Evolutionary conservation across 768 basidiomycete genomes (phyloP).

Genomic region (Xanthoconium stramineum): DNA sequence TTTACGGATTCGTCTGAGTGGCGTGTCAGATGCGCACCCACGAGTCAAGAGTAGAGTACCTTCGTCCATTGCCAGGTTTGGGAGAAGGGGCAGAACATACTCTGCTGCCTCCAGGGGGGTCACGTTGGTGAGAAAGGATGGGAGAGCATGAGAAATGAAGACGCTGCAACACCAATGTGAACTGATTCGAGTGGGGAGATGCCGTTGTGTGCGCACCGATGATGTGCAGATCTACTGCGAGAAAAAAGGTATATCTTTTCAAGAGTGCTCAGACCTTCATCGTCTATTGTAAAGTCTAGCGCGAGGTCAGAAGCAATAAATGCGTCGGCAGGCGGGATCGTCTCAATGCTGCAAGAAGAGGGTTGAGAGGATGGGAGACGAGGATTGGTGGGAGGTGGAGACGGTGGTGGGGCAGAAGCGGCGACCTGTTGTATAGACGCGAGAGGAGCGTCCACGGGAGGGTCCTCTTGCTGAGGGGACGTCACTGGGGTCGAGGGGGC

Average conservation of each 20-base stretch:
- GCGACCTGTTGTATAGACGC: constrained; percentile 18
- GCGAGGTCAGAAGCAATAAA: constrained; percentile 29
- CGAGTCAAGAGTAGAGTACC: constrained; percentile 41
- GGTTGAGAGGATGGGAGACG: constrained; percentile 21
- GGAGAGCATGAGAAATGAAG: constrained; percentile 82
- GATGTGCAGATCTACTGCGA: constrained; percentile 66
- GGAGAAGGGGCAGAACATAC: constrained; percentile 90
- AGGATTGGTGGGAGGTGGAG: constrained; percentile 25
- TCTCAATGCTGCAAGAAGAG: constrained; percentile 29
- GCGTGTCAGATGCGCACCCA: constrained; percentile 6
- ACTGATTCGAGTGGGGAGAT: background rate
- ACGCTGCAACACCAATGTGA: constrained; percentile 46
- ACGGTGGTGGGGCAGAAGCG: constrained; percentile 18
- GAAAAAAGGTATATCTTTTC: constrained; percentile 93
- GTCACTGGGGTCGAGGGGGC: constrained; percentile 47
- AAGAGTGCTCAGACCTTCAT: constrained; percentile 77
- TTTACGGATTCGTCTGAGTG: constrained; percentile 77
- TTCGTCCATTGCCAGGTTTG: constrained; percentile 79
- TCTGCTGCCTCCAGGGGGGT: constrained; percentile 86
- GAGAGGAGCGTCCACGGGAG: constrained; percentile 22
- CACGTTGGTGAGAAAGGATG: constrained; percentile 72
- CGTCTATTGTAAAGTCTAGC: constrained; percentile 54
- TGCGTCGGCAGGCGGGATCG: constrained; percentile 25
- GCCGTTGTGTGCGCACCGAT: constrained; percentile 36
- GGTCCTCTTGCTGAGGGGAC: constrained; percentile 38